phyloP scores from a whole-genome alignment of 1,284 basidiomycete species.

The Cutaneotrichosporon cutaneum region DNA sequence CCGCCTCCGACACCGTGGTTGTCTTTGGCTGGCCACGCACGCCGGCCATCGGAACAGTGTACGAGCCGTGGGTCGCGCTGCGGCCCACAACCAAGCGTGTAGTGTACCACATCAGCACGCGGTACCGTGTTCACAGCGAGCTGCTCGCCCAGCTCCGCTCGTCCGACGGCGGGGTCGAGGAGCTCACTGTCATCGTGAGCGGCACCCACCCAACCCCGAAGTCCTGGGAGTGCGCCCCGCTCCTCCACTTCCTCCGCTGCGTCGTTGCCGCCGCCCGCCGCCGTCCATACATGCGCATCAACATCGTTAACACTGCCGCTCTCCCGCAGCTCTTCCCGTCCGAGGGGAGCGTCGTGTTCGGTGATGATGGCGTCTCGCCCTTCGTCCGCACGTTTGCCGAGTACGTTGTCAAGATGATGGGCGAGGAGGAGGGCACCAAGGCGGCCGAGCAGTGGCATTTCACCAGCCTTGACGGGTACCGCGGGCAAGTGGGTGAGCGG shows the following conservation, averaged over 20 bases:
- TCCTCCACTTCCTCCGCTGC: conserved; percentile 6
- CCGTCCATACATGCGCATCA: background rate
- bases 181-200: background rate
- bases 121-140: background rate
- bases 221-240: background rate
- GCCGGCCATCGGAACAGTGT: background rate
- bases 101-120: conserved; percentile 9
- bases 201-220: background rate
- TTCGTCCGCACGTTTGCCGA: background rate
- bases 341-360: conserved; percentile 4
- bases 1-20: background rate
- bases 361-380: background rate
- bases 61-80: conserved; percentile 2
- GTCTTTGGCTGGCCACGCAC: conserved; percentile 1
- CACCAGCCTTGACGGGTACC: background rate
- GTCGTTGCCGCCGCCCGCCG: background rate
- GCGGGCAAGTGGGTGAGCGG: background rate
- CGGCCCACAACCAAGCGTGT: background rate
- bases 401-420: background rate
- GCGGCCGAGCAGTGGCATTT: background rate
- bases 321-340: background rate
- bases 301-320: background rate
- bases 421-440: background rate
- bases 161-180: background rate
- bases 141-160: conserved; percentile 3